Evolutionary conservation across 2,329 filamentous ascomycete genomes (phyloP).

Genomic region (Scopulariopsis brevicaulis): DNA sequence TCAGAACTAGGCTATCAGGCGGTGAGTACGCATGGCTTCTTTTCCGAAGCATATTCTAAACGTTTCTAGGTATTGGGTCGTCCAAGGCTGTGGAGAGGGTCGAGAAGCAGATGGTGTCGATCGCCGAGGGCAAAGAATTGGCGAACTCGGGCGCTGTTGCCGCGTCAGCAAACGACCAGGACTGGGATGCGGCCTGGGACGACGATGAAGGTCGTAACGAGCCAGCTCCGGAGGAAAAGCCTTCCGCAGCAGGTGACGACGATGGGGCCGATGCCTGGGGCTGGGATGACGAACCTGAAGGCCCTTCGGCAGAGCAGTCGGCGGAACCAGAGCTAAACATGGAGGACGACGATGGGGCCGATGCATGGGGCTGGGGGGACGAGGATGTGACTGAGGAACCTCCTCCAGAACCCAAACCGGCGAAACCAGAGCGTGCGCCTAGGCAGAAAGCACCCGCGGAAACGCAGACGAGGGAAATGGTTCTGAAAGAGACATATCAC

Average conservation of each 20-base stretch:
- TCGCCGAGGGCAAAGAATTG: constrained; percentile 54
- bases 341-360: constrained; percentile 37
- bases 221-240: constrained; percentile 9
- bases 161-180: constrained; percentile 34
- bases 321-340: constrained; percentile 7
- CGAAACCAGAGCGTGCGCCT: constrained; percentile 5
- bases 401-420: constrained; percentile 6
- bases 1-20: constrained; percentile 55
- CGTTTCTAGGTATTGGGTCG: constrained; percentile 35
- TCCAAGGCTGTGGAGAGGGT: constrained; percentile 68
- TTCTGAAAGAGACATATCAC: constrained; percentile 74
- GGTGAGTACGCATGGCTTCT: constrained; percentile 24
- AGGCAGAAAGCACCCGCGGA: constrained; percentile 13
- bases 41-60: background rate
- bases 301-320: constrained; percentile 15
- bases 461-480: constrained; percentile 48
- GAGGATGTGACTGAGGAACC: constrained; percentile 36
- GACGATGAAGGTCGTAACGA: constrained; percentile 38
- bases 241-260: constrained; percentile 17
- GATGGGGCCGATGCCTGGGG: constrained; percentile 64
- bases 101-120: constrained; percentile 70
- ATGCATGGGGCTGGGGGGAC: constrained; percentile 81
- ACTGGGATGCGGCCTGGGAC: constrained; percentile 76
- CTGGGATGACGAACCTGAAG: constrained; percentile 61
- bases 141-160: constrained; percentile 37